Evolutionary conservation across 495 filamentous ascomycete species (phyloP).

Genomic region (Letharia columbiana): DNA sequence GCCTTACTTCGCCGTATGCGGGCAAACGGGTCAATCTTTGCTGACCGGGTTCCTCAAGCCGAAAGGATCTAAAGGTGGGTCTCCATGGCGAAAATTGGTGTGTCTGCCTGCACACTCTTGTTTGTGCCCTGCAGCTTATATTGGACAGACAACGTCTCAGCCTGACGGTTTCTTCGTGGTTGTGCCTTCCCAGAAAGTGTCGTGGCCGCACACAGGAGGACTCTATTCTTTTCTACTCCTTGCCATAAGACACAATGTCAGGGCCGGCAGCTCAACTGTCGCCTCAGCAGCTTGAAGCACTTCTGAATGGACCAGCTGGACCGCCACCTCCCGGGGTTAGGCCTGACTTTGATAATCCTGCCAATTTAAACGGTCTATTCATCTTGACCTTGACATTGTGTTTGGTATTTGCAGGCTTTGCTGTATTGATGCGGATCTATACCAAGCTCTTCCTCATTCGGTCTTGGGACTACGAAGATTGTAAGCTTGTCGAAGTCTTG

Average conservation of each 20-base stretch:
- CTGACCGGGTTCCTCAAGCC: background rate
- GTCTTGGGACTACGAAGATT: conserved; percentile 18
- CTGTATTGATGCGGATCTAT: conserved; percentile 16
- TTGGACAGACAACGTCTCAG: background rate
- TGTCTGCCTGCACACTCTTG: background rate
- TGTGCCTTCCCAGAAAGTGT: background rate
- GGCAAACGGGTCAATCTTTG: background rate
- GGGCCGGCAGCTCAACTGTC: background rate
- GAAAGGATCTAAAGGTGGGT: background rate
- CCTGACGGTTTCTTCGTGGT: background rate
- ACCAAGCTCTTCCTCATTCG: conserved; percentile 17
- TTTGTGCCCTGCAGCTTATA: background rate
- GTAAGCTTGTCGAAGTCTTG: conserved; percentile 2
- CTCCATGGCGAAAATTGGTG: background rate
- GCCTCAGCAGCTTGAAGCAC: background rate
- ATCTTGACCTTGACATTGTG: conserved; percentile 6
- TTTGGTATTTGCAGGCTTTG: background rate
- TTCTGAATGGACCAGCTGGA: conserved; percentile 14
- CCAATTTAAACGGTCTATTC: background rate
- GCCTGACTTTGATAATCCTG: conserved; percentile 3
- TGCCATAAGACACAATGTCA: background rate
- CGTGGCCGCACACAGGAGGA: background rate
- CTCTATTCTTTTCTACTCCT: background rate
- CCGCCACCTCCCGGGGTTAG: conserved; percentile 7
- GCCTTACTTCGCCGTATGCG: background rate